phyloP scores from a whole-genome alignment of 176 grass and related monocot species.

The Typha latifolia region DNA sequence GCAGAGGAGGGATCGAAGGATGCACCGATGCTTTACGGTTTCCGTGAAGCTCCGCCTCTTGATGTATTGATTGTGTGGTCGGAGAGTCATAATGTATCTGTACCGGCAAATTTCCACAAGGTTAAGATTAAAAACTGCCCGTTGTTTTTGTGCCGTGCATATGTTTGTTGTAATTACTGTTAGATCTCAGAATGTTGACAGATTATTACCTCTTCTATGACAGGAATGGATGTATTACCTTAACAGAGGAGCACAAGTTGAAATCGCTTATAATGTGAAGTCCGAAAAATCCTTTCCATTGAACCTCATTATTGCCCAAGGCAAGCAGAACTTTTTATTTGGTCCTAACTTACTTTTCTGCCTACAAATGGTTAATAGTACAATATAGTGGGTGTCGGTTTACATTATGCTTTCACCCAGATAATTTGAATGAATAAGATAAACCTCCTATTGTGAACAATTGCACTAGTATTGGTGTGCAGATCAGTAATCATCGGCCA shows the following conservation, averaged over 20 bases:
- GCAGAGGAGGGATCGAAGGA: constrained; percentile 9
- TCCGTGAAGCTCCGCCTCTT: constrained; percentile 27
- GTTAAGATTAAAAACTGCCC: background rate
- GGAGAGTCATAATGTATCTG: constrained; percentile 30
- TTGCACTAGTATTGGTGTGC: no score
- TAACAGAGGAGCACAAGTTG: constrained; percentile 36
- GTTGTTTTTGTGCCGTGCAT: background rate
- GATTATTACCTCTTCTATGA: background rate
- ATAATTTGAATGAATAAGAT: no score
- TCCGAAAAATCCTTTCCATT: constrained; percentile 25
- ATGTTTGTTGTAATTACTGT: background rate
- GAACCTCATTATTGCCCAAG: constrained; percentile 44
- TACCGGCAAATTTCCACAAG: constrained; percentile 43
- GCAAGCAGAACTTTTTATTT: constrained; percentile 8
- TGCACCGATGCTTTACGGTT: constrained; percentile 36
- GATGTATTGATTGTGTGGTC: constrained; percentile 39
- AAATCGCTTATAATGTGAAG: constrained; percentile 37
- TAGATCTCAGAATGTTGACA: background rate
- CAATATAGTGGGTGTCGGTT: background rate
- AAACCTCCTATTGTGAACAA: no score
- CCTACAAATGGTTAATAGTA: background rate
- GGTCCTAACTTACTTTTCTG: background rate
- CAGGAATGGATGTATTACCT: constrained; percentile 68
- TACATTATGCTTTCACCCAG: no score
- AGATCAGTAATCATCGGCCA: no score